Percentiles rank a stretch among this genome's conserved stretches.
Evolutionary conservation across 1,139 yeast genomes (phyloP).

Genomic region (Saccharomyces pastorianus): DNA sequence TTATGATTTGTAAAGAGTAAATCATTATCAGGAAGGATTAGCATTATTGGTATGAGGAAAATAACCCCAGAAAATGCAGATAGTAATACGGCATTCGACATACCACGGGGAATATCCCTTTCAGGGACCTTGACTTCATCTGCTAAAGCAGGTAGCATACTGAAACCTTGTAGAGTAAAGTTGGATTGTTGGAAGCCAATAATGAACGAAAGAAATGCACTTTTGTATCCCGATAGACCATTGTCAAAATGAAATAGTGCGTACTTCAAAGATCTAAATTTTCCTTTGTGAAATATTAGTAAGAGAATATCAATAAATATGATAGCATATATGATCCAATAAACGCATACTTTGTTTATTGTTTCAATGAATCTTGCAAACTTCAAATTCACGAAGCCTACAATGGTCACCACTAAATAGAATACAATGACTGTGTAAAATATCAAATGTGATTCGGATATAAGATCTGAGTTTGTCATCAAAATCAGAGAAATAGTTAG

Average conservation of each 20-base stretch:
- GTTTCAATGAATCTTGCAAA: constrained; percentile 52
- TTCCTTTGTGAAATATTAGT: constrained; percentile 48
- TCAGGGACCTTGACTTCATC: constrained; percentile 78
- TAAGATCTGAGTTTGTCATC: constrained; percentile 42
- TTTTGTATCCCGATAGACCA: constrained; percentile 63
- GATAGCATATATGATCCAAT: constrained; percentile 71
- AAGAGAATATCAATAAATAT: constrained; percentile 56
- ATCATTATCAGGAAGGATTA: constrained; percentile 59
- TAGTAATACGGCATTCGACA: constrained; percentile 54
- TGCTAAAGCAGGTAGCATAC: constrained; percentile 71
- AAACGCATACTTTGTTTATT: constrained; percentile 58
- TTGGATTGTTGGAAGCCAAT: constrained; percentile 74
- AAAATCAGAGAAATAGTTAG: constrained; percentile 60
- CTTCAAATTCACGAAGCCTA: constrained; percentile 54
- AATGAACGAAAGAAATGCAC: constrained; percentile 51
- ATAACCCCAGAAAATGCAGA: constrained; percentile 62
- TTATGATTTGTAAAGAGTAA: constrained; percentile 53
- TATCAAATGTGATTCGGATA: constrained; percentile 48
- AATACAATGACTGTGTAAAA: constrained; percentile 48
- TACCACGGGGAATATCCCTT: constrained; percentile 66
- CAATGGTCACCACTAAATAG: constrained; percentile 46
- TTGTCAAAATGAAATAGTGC: constrained; percentile 66
- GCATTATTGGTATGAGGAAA: constrained; percentile 61
- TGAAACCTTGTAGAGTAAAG: constrained; percentile 75
- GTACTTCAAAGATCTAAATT: constrained; percentile 50